A percentile compares a stretch with the other conserved stretches of the same genome.
phyloP scores from a whole-genome alignment of 2,329 filamentous ascomycete genomes.

The Colletotrichum navitas region DNA sequence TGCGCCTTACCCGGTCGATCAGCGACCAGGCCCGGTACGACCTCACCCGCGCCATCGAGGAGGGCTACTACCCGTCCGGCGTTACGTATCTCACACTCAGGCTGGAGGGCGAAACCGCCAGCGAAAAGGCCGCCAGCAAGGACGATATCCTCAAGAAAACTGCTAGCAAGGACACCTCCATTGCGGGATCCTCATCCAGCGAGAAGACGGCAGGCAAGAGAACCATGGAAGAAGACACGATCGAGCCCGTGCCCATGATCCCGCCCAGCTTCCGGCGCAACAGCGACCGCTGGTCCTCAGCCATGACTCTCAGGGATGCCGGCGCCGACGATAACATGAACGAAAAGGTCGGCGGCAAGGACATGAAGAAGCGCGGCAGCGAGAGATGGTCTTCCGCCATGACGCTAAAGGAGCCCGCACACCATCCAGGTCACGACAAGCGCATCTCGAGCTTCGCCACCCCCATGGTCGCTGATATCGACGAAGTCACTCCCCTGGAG shows the following conservation, averaged over 20 bases:
- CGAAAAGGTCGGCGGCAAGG: slow-evolving; percentile 26
- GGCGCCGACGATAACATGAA: slow-evolving; percentile 27
- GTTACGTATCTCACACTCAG: slow-evolving; percentile 39
- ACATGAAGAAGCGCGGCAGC: slow-evolving; percentile 35
- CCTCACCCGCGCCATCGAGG: slow-evolving; percentile 38
- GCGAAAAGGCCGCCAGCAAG: slow-evolving; percentile 37
- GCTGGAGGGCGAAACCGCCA: slow-evolving; percentile 37
- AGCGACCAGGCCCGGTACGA: slow-evolving; percentile 40
- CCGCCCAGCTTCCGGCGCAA: slow-evolving; percentile 36
- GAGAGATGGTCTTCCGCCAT: slow-evolving; percentile 35
- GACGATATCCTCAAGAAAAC: slow-evolving; percentile 37
- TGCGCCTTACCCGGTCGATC: slow-evolving; percentile 36
- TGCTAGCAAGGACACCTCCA: slow-evolving; percentile 33
- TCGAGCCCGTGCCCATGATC: slow-evolving; percentile 37
- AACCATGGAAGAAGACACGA: slow-evolving; percentile 23
- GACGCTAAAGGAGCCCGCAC: slow-evolving; percentile 27
- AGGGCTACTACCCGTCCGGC: slow-evolving; percentile 39
- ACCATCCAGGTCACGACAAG: slow-evolving; percentile 31
- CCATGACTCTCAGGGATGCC: slow-evolving; percentile 34
- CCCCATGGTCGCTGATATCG: slow-evolving; percentile 31
- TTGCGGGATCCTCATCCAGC: slow-evolving; percentile 36
- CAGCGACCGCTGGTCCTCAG: slow-evolving; percentile 39
- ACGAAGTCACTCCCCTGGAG: slow-evolving; percentile 30
- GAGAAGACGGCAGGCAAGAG: slow-evolving; percentile 36
- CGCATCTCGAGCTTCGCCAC: slow-evolving; percentile 35